Conservation (phyloP, 345 rosid species). For the Trapa bicornis region DNA sequence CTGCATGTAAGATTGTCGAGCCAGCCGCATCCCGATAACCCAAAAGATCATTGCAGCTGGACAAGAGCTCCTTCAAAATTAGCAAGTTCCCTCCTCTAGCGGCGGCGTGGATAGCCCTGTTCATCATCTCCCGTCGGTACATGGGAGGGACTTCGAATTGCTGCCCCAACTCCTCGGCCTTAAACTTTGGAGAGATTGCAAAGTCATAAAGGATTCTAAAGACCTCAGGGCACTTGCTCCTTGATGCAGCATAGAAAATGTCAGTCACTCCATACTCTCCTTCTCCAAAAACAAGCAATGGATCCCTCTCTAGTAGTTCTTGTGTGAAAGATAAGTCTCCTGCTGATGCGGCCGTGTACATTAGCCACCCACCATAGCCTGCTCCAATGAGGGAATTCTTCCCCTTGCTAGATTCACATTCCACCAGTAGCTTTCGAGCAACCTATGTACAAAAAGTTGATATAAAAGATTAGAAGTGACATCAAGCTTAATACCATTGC, state of each 20-base stretch:
- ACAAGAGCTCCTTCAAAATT: slow-evolving; percentile 51
- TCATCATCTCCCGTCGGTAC: slow-evolving; percentile 67
- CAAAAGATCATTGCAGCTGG: slow-evolving; percentile 43
- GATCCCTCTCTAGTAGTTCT: slow-evolving; percentile 56
- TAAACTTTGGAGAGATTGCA: slow-evolving; percentile 60
- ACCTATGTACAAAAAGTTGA: slow-evolving; percentile 15
- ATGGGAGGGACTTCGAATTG: slow-evolving; percentile 50
- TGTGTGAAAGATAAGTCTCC: slow-evolving; percentile 70
- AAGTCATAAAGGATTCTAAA: slow-evolving; percentile 64
- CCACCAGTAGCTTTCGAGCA: slow-evolving; percentile 55
- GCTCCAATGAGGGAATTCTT: slow-evolving; percentile 58
- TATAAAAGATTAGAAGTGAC: background rate
- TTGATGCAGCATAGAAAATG: slow-evolving; percentile 73
- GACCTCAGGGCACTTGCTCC: slow-evolving; percentile 55
- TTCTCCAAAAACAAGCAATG: slow-evolving; percentile 84
- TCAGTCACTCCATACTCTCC: slow-evolving; percentile 96
- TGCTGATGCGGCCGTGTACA: slow-evolving; percentile 93
- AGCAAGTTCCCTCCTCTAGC: slow-evolving; percentile 76
- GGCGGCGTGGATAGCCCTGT: slow-evolving; percentile 85
- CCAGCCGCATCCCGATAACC: slow-evolving; percentile 65
- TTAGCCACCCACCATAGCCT: slow-evolving; percentile 90
- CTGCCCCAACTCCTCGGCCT: slow-evolving; percentile 42
- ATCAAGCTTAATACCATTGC: background rate
- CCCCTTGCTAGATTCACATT: slow-evolving; percentile 49
- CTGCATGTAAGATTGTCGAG: slow-evolving; percentile 79